Evolutionary conservation across 805 yeast species (phyloP), one percentile per base, ranked within the genome.

Genomic region (Saccharomycopsis sp.): DNA sequence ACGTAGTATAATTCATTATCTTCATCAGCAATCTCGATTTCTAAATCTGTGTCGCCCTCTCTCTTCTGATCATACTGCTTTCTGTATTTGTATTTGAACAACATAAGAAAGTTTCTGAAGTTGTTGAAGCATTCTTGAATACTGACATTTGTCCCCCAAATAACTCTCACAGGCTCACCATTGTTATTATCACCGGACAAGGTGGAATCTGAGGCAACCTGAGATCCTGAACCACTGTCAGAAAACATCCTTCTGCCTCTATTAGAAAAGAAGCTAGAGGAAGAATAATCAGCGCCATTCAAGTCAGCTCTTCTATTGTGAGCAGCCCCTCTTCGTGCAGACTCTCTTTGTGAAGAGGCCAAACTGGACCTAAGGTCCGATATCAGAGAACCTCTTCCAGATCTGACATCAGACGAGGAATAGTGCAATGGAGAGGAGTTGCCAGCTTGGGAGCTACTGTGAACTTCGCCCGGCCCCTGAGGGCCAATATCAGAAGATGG

Each of bases 81-180:
- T 46, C 96, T 71, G 60, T 83, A 77, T 54, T 78, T 81, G 62
- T 71, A 64, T 57, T 86, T 83, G 67, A 87, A 92, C 19, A 80
- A 74, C 79, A 82, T 78, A 52, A 92, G 63, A 51, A 92, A 92
- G 49, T 78, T 78, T 49, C 94, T 69, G 63, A 92, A 89, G 38
- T 73, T 70, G 50, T 76, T 80, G 29, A 83, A 72, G 52, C 92
- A 80, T 55, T 92, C 96, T 54, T 77, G 84, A 54, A 92, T 88
- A 36, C 94, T 81, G 20, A 92, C 95, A 56, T 89, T 87, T 1
- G 98, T 92, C 61, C 98, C 98, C 98, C 98, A 92, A 54, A 92
- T 89, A 40, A 92, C 95, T 53, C 94, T 73, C 18, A 78, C 76
- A 0, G 95, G 94, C 50, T 82, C 95, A 39, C 73, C 75, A 18